These are phyloP conservation scores for Fusarium humuli DNA, from an alignment of 2,329 filamentous ascomycete genomes.

Conservation along the genomic window DNA sequence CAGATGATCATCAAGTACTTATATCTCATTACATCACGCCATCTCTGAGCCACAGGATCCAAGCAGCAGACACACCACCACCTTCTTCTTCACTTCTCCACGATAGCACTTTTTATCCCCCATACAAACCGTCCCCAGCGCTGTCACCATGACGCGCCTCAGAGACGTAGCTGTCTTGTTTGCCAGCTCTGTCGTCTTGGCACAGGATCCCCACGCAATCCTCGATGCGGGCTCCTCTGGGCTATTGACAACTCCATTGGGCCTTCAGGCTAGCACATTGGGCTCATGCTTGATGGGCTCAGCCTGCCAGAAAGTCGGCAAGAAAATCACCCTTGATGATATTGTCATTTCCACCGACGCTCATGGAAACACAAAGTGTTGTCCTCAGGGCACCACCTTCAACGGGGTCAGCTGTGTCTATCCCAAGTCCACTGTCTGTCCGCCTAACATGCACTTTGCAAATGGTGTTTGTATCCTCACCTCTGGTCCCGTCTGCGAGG, in stretches of 20 bases:
- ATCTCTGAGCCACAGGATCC: not conserved
- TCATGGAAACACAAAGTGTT: slow-evolving; percentile 1
- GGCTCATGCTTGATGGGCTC: not conserved
- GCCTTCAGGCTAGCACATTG: not conserved
- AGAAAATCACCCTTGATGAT: slow-evolving; percentile 1
- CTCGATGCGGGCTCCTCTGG: not conserved
- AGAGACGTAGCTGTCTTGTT: not conserved
- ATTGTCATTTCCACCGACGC: not conserved
- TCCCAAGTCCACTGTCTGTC: slow-evolving; percentile 1
- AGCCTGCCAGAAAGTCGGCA: not conserved
- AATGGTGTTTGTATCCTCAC: slow-evolving; percentile 4
- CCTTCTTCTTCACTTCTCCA: not conserved
- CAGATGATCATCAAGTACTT: not conserved
- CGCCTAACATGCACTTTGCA: not conserved
- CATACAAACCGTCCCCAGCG: not conserved
- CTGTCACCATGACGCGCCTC: not conserved
- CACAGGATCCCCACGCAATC: not conserved
- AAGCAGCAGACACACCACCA: not conserved
- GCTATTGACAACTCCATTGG: not conserved
- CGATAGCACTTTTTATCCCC: not conserved
- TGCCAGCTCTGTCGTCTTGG: not conserved
- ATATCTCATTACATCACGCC: not conserved
- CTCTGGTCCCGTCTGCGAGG: not conserved
- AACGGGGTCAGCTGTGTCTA: not conserved
- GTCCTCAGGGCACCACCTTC: not conserved